Evolutionary conservation across 176 grass and related monocot genomes (phyloP).

Genomic region (Oryza longistaminata): DNA sequence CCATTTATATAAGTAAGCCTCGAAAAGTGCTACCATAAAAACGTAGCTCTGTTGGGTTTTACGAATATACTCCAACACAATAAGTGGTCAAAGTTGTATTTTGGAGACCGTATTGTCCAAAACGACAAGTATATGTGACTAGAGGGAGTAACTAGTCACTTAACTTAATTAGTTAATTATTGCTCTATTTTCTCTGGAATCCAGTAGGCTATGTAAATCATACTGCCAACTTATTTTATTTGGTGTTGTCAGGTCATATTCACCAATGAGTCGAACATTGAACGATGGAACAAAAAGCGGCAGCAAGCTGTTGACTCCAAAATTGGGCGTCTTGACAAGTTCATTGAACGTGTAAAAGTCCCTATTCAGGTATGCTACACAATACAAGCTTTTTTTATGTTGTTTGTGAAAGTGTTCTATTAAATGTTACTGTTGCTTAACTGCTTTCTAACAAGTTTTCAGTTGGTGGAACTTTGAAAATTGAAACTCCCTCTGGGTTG

Average conservation of each 20-base stretch:
- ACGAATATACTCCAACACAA: not conserved
- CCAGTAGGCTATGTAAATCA: not conserved
- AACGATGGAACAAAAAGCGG: conserved; percentile 88
- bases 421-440: not conserved
- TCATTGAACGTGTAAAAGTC: conserved; percentile 68
- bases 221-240: not conserved
- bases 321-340: conserved; percentile 88
- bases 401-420: not conserved
- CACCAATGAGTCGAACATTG: conserved; percentile 92
- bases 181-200: not conserved
- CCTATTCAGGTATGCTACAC: conserved; percentile 69
- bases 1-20: not conserved
- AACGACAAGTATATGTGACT: not conserved
- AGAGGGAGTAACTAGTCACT: not conserved
- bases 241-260: no score
- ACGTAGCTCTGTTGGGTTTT: not conserved
- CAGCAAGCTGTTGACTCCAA: conserved; percentile 89
- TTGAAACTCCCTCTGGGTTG: no score
- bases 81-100: not conserved
- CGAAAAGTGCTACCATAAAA: not conserved
- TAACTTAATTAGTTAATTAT: not conserved
- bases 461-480: not conserved
- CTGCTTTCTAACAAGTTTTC: not conserved
- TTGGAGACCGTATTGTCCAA: not conserved
- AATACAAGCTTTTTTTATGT: not conserved